These are phyloP conservation scores for Naganishia vaughanmartiniae DNA, from an alignment of 768 basidiomycete species.

Conservation along the genomic window DNA sequence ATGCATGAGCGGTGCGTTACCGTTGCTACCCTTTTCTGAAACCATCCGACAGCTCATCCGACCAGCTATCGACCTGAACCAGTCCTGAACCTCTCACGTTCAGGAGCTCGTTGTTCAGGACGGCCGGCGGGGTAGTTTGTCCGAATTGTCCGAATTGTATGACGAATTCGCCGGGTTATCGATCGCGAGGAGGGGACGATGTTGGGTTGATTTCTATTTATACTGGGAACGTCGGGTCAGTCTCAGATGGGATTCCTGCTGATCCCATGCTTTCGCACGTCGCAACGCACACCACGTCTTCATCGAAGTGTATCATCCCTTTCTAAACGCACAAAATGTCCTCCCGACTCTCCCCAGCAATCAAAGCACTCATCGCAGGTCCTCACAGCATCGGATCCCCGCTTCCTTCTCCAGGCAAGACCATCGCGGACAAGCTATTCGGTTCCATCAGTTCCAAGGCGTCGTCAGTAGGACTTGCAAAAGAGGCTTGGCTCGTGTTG, in stretches of 20 bases:
- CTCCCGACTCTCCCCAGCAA: slow-evolving; percentile 58
- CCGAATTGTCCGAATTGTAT: too few relatives aligned
- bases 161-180: not conserved
- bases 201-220: slow-evolving; percentile 6
- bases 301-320: too few relatives aligned
- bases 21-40: too few relatives aligned
- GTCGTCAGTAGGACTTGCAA: slow-evolving; percentile 30
- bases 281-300: too few relatives aligned
- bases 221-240: not conserved
- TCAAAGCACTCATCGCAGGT: slow-evolving; percentile 58
- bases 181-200: not conserved
- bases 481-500: slow-evolving; percentile 41
- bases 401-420: slow-evolving; percentile 66
- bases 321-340: slow-evolving; percentile 24
- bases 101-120: too few relatives aligned
- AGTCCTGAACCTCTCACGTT: too few relatives aligned
- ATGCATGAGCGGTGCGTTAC: too few relatives aligned
- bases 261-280: too few relatives aligned
- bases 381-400: slow-evolving; percentile 56
- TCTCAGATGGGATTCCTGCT: not conserved
- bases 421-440: slow-evolving; percentile 55
- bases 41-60: too few relatives aligned
- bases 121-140: too few relatives aligned
- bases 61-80: too few relatives aligned
- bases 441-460: slow-evolving; percentile 38